These are phyloP conservation scores for Ceratonia siliqua DNA, from an alignment of 306 rosid genomes.

Conservation along the genomic window DNA sequence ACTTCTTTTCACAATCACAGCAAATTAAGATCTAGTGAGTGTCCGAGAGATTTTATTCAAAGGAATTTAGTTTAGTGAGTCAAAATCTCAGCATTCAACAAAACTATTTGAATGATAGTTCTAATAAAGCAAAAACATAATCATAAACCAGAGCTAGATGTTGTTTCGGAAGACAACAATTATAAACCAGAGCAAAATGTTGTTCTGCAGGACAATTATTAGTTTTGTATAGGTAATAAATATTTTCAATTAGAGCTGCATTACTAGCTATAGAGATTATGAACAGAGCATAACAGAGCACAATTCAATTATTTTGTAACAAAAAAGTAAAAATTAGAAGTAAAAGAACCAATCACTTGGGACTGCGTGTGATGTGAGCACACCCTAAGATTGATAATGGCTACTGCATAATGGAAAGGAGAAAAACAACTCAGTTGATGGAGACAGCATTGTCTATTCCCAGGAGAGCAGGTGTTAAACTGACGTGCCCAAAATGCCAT, in stretches of 20 bases:
- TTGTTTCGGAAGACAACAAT: constrained; percentile 56
- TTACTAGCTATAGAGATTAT: constrained; percentile 26
- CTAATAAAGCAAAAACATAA: constrained; percentile 61
- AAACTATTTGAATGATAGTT: constrained; percentile 55
- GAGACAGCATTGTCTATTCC: constrained; percentile 68
- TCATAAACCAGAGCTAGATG: constrained; percentile 56
- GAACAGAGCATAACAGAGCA: constrained; percentile 29
- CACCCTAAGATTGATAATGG: constrained; percentile 40
- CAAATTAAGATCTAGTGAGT: constrained; percentile 30
- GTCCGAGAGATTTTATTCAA: constrained; percentile 32
- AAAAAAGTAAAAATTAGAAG: constrained; percentile 37
- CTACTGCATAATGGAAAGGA: constrained; percentile 51
- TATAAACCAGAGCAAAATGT: constrained; percentile 43
- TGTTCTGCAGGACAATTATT: constrained; percentile 61
- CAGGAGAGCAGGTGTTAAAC: constrained; percentile 47
- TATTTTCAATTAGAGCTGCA: constrained; percentile 43
- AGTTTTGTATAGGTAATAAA: constrained; percentile 42
- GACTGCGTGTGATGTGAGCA: constrained; percentile 41
- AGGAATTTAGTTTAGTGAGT: constrained; percentile 42
- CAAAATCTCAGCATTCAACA: constrained; percentile 56
- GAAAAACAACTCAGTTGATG: constrained; percentile 52
- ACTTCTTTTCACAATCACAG: constrained; percentile 37
- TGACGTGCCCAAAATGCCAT: constrained; percentile 71
- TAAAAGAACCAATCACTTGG: constrained; percentile 46
- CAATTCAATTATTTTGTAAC: constrained; percentile 25